A percentile compares a stretch with the other conserved stretches of the same genome.
Conservation (phyloP, 169 alveolate species). For the Toxoplasma gondii region DNA sequence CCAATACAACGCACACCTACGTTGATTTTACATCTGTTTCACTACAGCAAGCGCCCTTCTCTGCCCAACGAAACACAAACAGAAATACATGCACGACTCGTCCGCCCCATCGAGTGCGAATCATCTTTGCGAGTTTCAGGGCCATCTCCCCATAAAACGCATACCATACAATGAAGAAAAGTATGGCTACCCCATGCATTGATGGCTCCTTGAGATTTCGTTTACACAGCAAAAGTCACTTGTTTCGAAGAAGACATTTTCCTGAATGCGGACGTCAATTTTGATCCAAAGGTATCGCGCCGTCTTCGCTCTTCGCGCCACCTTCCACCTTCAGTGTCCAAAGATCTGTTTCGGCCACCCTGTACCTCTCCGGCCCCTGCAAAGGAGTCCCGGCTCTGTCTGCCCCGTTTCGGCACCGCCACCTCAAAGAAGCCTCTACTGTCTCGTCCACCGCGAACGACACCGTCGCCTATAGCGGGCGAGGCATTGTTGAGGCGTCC, state of each 20-base stretch:
- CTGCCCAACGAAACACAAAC: too few species aligned
- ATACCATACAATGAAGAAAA: too few species aligned
- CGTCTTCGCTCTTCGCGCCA: neutral
- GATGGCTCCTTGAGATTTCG: neutral
- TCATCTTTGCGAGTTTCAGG: too few species aligned
- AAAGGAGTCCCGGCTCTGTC: neutral
- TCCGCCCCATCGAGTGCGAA: too few species aligned
- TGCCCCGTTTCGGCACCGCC: neutral
- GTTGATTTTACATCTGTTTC: too few species aligned
- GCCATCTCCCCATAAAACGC: too few species aligned
- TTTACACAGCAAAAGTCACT: constrained; percentile 55
- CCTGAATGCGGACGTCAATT: constrained; percentile 24
- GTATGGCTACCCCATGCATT: too few species aligned
- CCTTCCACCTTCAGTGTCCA: neutral
- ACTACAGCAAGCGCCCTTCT: too few species aligned
- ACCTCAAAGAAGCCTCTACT: neutral
- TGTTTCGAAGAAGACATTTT: constrained; percentile 46
- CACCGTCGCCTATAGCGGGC: neutral
- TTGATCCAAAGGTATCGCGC: constrained; percentile 16
- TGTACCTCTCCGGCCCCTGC: neutral
- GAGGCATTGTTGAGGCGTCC: neutral
- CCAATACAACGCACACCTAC: too few species aligned
- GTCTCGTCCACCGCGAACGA: neutral
- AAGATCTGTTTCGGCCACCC: neutral
- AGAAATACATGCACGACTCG: too few species aligned